Evolutionary conservation across 495 filamentous ascomycete species (phyloP), one percentile per base, ranked within the genome.

Genomic region (Hypoxylon trugodes): DNA sequence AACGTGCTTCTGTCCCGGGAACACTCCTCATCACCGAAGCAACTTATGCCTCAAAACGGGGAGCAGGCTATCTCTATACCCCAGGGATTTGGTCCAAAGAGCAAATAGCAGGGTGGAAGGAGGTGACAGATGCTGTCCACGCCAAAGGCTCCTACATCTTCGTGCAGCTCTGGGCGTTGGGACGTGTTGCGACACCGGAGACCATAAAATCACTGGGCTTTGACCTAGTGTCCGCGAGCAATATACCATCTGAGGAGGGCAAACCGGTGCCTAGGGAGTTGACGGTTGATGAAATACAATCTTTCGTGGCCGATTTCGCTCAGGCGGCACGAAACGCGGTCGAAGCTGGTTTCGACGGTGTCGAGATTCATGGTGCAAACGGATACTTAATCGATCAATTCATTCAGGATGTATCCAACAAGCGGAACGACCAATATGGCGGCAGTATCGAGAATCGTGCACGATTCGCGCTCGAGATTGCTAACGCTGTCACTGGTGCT

Each of bases 321-420:
- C 73, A 80, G 18, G 87, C 86, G 3, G 80, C 87, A 4, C 73
- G 78, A 42, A 85, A 84, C 37, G 85, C 86, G 1, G 74, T 89
- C 18, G 76, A 75, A 1, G 87, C 86, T 0, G 89, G 89, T 8
- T 92, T 90, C 53, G 89, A 91, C 64, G 89, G 89, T 18, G 88
- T 92, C 9, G 90, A 92, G 71, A 79, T 90, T 52, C 88, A 91
- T 68, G 84, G 76, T 13, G 87, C 87, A 0, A 91, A 92, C 61
- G 89, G 89, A 3, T 92, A 89, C 65, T 72, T 92, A 41, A 72
- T 90, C 48, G 87, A 92, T 65, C 89, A 92, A 66, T 92, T 92
- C 70, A 77, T 75, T 8, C 87, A 88, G 61, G 84, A 87, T 54
- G 72, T 64, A 4, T 74, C 69, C 58, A 92, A 92, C 73, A 65